Evolutionary conservation across 2,329 filamentous ascomycete genomes (phyloP), one percentile per base, ranked within the genome.

Genomic region (Pseudocercospora vitis): DNA sequence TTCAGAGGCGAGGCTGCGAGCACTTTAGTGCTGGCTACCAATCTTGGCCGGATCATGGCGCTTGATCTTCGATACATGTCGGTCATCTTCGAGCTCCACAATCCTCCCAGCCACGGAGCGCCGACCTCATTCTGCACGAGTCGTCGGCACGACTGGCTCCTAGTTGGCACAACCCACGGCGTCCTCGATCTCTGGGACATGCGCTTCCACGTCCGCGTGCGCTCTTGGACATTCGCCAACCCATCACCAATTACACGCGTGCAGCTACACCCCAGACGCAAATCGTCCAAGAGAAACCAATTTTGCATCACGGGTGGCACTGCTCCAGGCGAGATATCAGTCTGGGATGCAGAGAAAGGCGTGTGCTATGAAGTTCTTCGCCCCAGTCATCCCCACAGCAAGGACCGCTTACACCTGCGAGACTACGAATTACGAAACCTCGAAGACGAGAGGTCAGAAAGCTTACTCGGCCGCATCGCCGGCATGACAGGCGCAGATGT

Each of bases 121-220:
- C 89, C 91, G 1, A 96, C 89, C 0, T 94, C 89, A 62, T 96
- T 99, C 71, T 92, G 88, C 65, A 80, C 96, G 26, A 91, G 96
- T 66, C 82, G 84, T 53, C 89, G 86, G 67, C 86, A 88, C 47
- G 91, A 94, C 66, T 99, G 94, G 94, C 77, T 99, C 2, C 81
- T 95, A 1, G 75, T 97, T 0, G 94, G 91, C 29, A 99, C 95
- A 0, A 89, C 90, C 0, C 91, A 97, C 68, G 94, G 95, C 29
- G 86, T 97, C 23, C 77, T 99, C 6, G 88, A 95, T 68, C 80
- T 99, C 1, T 99, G 94, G 94, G 94, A 99, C 71, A 78, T 99
- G 33, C 87, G 94, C n/a, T 99, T 99, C 78, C 87, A 85, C 61
- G 82, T 97, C 63, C 83, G 90, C 18, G 77, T 97, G 19, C 91